A percentile compares a stretch with the other conserved stretches of the same genome.
Evolutionary conservation across 768 basidiomycete genomes (phyloP).

Genomic region (Tylopilus rubrobrunneus): DNA sequence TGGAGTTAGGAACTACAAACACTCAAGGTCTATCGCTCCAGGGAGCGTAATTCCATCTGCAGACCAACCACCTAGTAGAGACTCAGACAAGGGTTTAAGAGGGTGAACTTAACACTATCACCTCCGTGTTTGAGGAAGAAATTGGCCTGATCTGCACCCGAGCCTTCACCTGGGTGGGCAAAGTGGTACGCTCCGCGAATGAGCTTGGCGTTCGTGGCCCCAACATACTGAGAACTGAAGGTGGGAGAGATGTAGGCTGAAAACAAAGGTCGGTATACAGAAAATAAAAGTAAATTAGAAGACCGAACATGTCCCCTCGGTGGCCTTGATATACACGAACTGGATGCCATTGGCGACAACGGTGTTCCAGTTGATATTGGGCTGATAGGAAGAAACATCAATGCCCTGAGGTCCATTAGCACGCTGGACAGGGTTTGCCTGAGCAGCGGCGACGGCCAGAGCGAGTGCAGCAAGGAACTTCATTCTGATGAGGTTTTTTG

Average conservation of each 20-base stretch:
- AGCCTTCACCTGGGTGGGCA: slow-evolving; percentile 48
- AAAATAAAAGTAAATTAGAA: background rate
- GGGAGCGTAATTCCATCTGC: slow-evolving; percentile 58
- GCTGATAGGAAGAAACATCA: slow-evolving; percentile 53
- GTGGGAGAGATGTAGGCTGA: slow-evolving; percentile 20
- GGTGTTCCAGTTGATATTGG: slow-evolving; percentile 46
- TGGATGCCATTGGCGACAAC: slow-evolving; percentile 48
- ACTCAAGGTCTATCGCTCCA: slow-evolving; percentile 63
- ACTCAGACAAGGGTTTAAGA: background rate
- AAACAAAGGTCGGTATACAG: background rate
- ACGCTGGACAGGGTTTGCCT: slow-evolving; percentile 23
- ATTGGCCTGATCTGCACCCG: slow-evolving; percentile 55
- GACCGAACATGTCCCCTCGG: slow-evolving; percentile 51
- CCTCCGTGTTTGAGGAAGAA: slow-evolving; percentile 59
- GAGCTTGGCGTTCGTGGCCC: slow-evolving; percentile 50
- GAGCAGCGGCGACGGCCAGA: slow-evolving; percentile 11
- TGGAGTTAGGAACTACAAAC: slow-evolving; percentile 29
- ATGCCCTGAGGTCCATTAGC: slow-evolving; percentile 43
- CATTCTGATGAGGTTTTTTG: slow-evolving; percentile 8
- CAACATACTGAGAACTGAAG: slow-evolving; percentile 47
- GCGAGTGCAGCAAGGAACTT: slow-evolving; percentile 18
- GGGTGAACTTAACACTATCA: slow-evolving; percentile 8
- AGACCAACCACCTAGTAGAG: slow-evolving; percentile 45
- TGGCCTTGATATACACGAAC: slow-evolving; percentile 66
- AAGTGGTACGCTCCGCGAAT: slow-evolving; percentile 63